Percentiles rank a stretch among this genome's conserved stretches.
These are phyloP conservation scores for Blastobotrys buckinghamii DNA, from an alignment of 1,139 yeast species.

Conservation along the genomic window DNA sequence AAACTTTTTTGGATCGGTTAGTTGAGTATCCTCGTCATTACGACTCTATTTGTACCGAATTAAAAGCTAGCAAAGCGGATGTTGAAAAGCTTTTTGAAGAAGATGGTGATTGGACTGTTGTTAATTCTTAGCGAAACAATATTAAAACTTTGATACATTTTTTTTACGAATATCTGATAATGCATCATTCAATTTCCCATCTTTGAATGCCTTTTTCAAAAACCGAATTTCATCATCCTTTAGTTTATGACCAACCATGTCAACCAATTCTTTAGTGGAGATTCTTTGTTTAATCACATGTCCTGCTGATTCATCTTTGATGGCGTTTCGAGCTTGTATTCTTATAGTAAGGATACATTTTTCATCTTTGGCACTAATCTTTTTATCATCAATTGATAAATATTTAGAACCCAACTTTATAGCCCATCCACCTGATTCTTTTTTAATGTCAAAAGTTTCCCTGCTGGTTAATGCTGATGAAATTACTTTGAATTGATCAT, in stretches of 20 bases:
- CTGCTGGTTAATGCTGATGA: conserved; percentile 37
- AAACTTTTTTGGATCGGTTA: conserved; percentile 40
- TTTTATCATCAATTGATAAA: conserved; percentile 7
- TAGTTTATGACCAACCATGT: conserved; percentile 32
- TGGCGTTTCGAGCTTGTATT: conserved; percentile 21
- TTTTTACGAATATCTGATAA: conserved; percentile 37
- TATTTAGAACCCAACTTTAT: conserved; percentile 10
- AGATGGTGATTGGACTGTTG: conserved; percentile 29
- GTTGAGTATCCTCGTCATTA: conserved; percentile 55
- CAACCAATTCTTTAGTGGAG: conserved; percentile 26
- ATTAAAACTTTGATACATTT: conserved; percentile 21
- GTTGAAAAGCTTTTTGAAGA: conserved; percentile 33
- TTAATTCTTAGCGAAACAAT: conserved; percentile 32
- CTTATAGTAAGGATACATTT: conserved; percentile 7
- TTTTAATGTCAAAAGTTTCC: conserved; percentile 32
- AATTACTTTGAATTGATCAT: conserved; percentile 28
- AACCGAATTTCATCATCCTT: conserved; percentile 27
- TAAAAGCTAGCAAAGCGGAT: conserved; percentile 51
- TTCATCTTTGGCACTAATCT: neutral
- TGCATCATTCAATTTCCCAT: conserved; percentile 40
- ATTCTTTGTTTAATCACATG: conserved; percentile 19
- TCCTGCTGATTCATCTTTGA: conserved; percentile 21
- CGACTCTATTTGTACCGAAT: conserved; percentile 69
- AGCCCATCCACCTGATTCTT: conserved; percentile 21
- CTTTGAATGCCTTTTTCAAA: conserved; percentile 33